phyloP scores from a whole-genome alignment of 495 filamentous ascomycete genomes.

The Trichoderma orchidacearum region DNA sequence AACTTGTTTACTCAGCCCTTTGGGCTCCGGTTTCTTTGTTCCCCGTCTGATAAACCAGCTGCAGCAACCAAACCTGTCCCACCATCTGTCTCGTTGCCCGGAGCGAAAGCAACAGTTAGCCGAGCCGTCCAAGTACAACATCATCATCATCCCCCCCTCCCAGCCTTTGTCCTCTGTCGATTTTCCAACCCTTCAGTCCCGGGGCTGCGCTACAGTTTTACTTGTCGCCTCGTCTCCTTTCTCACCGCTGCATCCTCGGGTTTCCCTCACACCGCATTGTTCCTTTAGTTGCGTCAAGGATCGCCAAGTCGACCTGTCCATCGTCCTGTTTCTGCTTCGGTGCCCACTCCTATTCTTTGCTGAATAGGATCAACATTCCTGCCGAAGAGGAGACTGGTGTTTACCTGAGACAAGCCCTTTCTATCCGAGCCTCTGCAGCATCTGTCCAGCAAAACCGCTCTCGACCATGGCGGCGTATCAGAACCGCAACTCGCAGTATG shows the following conservation, averaged over 20 bases:
- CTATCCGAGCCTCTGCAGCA: neutral
- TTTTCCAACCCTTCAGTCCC: neutral
- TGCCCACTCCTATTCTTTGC: neutral
- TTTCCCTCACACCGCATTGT: neutral
- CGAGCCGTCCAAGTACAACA: neutral
- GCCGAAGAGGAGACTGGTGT: neutral
- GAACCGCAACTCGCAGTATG: constrained; percentile 31
- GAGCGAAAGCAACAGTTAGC: neutral
- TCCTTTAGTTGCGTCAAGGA: neutral
- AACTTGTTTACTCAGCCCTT: constrained; percentile 5
- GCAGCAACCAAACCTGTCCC: neutral
- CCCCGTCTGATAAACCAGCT: neutral
- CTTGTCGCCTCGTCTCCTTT: neutral
- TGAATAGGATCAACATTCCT: neutral
- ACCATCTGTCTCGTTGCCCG: constrained; percentile 1
- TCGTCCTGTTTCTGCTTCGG: neutral
- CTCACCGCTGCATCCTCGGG: neutral
- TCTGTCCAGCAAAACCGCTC: neutral
- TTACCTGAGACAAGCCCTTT: constrained; percentile 7
- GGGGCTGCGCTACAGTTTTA: neutral
- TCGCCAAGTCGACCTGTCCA: neutral
- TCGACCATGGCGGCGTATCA: constrained; percentile 29
- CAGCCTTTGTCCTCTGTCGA: neutral
- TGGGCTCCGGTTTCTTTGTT: neutral
- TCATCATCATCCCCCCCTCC: neutral